These are phyloP conservation scores for Allium sativum DNA, from an alignment of 106 monocot genomes.

Conservation along the genomic window DNA sequence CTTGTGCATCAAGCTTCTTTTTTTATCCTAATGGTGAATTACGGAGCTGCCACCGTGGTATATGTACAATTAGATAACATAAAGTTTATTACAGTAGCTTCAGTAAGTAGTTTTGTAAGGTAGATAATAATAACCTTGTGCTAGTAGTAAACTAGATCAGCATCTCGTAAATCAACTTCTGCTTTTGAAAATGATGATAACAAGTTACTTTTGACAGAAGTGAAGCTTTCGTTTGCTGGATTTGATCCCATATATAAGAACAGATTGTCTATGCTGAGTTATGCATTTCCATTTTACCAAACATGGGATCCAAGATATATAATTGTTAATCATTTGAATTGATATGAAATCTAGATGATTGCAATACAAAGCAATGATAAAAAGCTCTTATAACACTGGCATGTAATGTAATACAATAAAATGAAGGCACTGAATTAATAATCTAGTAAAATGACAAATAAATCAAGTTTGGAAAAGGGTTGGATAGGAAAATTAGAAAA, in stretches of 20 bases:
- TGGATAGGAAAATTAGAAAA: background rate
- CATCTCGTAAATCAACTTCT: slow-evolving; percentile 72
- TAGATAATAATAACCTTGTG: slow-evolving; percentile 42
- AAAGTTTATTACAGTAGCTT: background rate
- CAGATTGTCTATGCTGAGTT: slow-evolving; percentile 29
- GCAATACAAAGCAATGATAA: background rate
- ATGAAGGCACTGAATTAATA: background rate
- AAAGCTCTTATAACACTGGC: background rate
- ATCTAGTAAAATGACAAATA: background rate
- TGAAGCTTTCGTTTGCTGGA: slow-evolving; percentile 69
- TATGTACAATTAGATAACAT: background rate
- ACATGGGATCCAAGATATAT: slow-evolving; percentile 63
- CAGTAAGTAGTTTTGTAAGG: too few relatives aligned
- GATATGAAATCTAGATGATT: background rate
- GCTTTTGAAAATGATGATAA: slow-evolving; percentile 33
- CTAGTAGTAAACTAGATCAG: slow-evolving; percentile 89
- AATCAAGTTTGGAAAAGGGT: background rate
- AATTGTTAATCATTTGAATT: background rate
- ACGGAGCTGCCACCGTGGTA: slow-evolving; percentile 25
- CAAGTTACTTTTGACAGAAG: slow-evolving; percentile 54
- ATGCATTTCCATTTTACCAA: slow-evolving; percentile 71
- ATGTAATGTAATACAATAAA: background rate
- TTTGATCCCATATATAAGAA: slow-evolving; percentile 74
- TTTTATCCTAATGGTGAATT: slow-evolving; percentile 43
- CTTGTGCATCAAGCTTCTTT: slow-evolving; percentile 47